phyloP scores from a whole-genome alignment of 768 basidiomycete species.

The Infundibulicybe gibba region DNA sequence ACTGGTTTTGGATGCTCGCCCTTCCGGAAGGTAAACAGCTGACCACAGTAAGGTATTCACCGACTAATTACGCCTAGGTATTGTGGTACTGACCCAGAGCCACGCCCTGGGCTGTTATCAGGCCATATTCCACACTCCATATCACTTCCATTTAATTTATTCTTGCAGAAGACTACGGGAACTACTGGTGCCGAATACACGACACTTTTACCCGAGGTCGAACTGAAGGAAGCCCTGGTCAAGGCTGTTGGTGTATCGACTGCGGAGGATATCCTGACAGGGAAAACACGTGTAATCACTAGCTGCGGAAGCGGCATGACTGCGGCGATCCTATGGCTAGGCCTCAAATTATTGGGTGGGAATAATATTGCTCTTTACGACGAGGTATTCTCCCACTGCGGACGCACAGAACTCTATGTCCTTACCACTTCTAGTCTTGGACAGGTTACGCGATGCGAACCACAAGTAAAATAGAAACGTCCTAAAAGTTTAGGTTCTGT shows the following conservation, averaged over 20 bases:
- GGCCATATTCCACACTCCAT: constrained; percentile 91
- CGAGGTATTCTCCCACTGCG: constrained; percentile 55
- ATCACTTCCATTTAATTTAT: constrained; percentile 79
- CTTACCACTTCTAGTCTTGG: constrained; percentile 71
- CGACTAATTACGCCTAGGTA: constrained; percentile 45
- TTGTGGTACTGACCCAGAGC: constrained; percentile 80
- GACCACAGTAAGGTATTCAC: not conserved
- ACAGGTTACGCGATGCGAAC: constrained; percentile 83
- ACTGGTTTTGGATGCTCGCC: constrained; percentile 85
- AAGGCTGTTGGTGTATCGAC: constrained; percentile 58
- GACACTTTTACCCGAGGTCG: constrained; percentile 51
- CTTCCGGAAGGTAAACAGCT: constrained; percentile 63
- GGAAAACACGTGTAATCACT: constrained; percentile 60
- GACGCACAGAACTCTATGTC: constrained; percentile 1
- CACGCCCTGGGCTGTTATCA: constrained; percentile 80
- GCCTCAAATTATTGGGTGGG: constrained; percentile 70
- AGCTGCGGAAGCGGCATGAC: constrained; percentile 98
- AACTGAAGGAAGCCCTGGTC: constrained; percentile 58
- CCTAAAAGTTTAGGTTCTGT: not conserved
- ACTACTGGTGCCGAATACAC: constrained; percentile 48
- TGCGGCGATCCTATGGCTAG: constrained; percentile 92
- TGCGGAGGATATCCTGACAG: constrained; percentile 54
- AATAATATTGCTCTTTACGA: constrained; percentile 78
- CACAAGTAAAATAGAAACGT: constrained; percentile 70
- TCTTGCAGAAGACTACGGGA: constrained; percentile 48